Base-by-base conservation (phyloP, 768 basidiomycete species). In the Paxillus ammoniavirescens region DNA sequence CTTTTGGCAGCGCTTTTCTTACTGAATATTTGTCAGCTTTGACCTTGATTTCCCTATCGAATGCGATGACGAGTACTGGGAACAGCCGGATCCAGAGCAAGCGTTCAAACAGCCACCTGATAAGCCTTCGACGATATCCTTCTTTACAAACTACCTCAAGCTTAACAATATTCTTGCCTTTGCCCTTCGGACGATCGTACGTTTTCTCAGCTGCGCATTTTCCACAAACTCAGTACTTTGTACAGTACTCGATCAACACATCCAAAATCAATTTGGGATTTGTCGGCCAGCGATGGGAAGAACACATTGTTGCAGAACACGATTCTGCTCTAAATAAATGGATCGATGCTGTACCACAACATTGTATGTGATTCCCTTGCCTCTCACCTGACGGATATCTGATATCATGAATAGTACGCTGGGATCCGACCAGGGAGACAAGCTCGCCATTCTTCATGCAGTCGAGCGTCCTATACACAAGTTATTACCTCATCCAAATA, bases 271-370 rank as follows among this genome's bases (percentile, higher is more conserved):
- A 82, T 4, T 69, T 81, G 18, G 79, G 79, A 37, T 76, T 77
- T 43, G 72, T 72, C 17, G 75, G 83, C 53, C 72, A 55, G 56
- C 69, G 83, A 52, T 89, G 83, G 69, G 84, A 87, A 50, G 78
- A 86, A 49, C 78, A 80, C 37, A 77, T 84, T 18, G 82, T 92
- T 4, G 79, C 82, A 8, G 86, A 89, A 52, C 74, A 92, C 5
- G 90, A 92, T 70, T 84, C 86, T 4, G 81, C 82, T 2, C 71
- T 92, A 62, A 90, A 91, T 59, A 77, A 80, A n/a, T 92, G 90
- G 90, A 77, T 87, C 46, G 84, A 88, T 50, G 75, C 79, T 2
- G 75, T 92, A 2, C 90, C 90, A 2, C 65, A 72, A 62, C 70
- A 73, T 38, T 42, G 71, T 73, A 49, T 60, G 71, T 42, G 9